Evolutionary conservation across 768 basidiomycete species (phyloP), one percentile per base, ranked within the genome.

Genomic region (Rhizopogon vinicolor): DNA sequence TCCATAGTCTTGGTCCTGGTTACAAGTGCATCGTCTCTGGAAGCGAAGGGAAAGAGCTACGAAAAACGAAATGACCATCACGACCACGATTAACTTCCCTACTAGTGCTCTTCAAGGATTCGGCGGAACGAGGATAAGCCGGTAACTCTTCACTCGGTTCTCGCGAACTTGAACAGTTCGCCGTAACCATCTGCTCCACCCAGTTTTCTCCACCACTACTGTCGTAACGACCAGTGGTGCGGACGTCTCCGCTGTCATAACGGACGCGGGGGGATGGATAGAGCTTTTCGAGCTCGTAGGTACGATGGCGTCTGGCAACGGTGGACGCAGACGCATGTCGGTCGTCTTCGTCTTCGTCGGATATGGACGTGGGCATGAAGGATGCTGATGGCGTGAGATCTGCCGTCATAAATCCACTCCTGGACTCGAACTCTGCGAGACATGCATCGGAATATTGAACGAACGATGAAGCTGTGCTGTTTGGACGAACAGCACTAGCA

Each of bases 81-180:
- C 25, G 31, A 6, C 31, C 51, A 45, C 16, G 51, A 19, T 52
- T 28, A 16, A 3, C 31, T 14, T 29, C 19, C 18, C 3, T 29
- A 37, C 35, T 37, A 37, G 10, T 13, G 2, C 19, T 18, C 25
- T 10, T 8, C 10, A 19, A 25, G 7, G 19, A 51, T n/a, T 37
- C 16, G 7, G 7, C 31, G 19, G 52, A 53, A 35, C 13, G 31
- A 46, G 46, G 52, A 46, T 53, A 53, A 50, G 52, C 44, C 10
- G 46, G 52, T 18, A 51, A 16, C 19, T 51, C 42, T 35, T 51
- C 52, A 49, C 46, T 53, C 12, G 46, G 28, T n/a, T n/a, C 25
- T 35, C 10, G 29, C 16, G 13, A 19, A 22, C 1, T 18, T 10
- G 14, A 22, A 22, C 0, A 10, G n/a, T 9, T n/a, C 16, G 51